Evolutionary conservation across 2,329 filamentous ascomycete genomes (phyloP), one percentile per base, ranked within the genome.

Genomic region (Mycocentrospora acerina): DNA sequence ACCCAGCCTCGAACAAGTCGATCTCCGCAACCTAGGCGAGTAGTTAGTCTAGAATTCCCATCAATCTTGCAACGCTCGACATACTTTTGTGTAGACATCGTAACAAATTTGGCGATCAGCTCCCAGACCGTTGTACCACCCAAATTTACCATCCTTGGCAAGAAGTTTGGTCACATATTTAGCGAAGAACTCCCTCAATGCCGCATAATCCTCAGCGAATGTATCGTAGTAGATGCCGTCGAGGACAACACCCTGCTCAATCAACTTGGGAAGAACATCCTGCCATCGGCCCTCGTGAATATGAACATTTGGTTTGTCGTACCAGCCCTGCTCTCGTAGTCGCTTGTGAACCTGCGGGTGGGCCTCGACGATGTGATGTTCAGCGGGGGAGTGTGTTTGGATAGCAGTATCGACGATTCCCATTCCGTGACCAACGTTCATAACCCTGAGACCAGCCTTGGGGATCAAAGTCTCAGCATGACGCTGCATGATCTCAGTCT

Each of bases 371-470:
- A 95, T 89, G 67, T 95, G 89, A 64, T 94, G 89, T 7, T 76
- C 72, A 0, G 80, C 70, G 0, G 88, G 88, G 13, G 75, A 71
- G 13, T 83, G 82, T 9, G 76, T 78, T 43, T 85, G 80, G 53
- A 95, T 86, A 67, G 90, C 82, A 34, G 73, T 74, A 62, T 95
- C 89, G 37, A 95, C 78, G 42, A 95, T 95, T 29, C 88, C 89
- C 87, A 95, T 93, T 5, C 89, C 90, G 55, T 94, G 90, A 5
- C 90, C 90, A 40, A 95, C 82, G 61, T 95, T 95, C 45, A 95
- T 79, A 25, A 93, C 80, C 30, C 82, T 79, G 49, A 86, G 79
- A 2, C 84, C 86, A 0, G 62, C 36, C 27, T 73, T 72, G 4
- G 83, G 73, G 1, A 85, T 72, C 1, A 94, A 73, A 11, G 80